Percentiles rank a stretch among this genome's conserved stretches.
Evolutionary conservation across 2,329 filamentous ascomycete species (phyloP).

Genomic region (Dothideomycetidae sp.): DNA sequence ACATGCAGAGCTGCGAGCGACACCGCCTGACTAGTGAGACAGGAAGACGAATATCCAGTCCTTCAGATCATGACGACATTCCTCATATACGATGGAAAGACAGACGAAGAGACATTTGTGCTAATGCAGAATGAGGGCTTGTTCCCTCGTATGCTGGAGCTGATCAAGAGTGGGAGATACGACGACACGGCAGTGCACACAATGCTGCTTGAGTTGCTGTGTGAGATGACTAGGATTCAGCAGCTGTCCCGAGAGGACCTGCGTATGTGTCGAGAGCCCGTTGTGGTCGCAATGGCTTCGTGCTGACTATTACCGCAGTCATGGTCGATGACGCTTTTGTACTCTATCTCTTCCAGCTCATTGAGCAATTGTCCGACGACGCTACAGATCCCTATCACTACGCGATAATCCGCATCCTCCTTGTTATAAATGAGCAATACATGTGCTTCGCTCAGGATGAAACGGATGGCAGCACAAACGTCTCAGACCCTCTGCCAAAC

Average conservation of each 20-base stretch:
- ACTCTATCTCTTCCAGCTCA: slow-evolving; percentile 67
- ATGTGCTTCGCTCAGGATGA: slow-evolving; percentile 53
- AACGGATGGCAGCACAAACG: slow-evolving; percentile 24
- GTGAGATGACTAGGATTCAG: slow-evolving; percentile 93
- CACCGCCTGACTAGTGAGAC: slow-evolving; percentile 16
- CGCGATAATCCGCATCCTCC: slow-evolving; percentile 77
- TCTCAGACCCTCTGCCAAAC: slow-evolving; percentile 53
- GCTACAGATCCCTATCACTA: slow-evolving; percentile 90
- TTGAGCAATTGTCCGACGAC: slow-evolving; percentile 78
- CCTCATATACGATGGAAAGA: slow-evolving; percentile 72
- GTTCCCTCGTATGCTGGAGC: slow-evolving; percentile 68
- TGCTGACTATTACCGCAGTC: slow-evolving; percentile 22
- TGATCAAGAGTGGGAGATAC: slow-evolving; percentile 52
- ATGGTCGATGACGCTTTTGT: slow-evolving; percentile 65
- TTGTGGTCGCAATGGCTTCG: no score
- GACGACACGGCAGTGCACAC: slow-evolving; percentile 62
- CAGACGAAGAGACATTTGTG: slow-evolving; percentile 63
- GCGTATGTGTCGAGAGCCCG: slow-evolving; percentile 38
- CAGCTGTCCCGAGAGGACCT: slow-evolving; percentile 64
- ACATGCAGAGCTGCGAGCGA: not conserved
- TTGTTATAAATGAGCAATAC: slow-evolving; percentile 96
- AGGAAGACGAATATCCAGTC: slow-evolving; percentile 73
- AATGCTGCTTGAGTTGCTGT: slow-evolving; percentile 73
- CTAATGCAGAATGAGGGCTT: slow-evolving; percentile 77
- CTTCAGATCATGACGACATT: slow-evolving; percentile 73